Percentiles rank a stretch among this genome's conserved stretches.
Conservation (phyloP, 192 early-diverging fungal species). For the Phlyctochytrium bullatum region DNA sequence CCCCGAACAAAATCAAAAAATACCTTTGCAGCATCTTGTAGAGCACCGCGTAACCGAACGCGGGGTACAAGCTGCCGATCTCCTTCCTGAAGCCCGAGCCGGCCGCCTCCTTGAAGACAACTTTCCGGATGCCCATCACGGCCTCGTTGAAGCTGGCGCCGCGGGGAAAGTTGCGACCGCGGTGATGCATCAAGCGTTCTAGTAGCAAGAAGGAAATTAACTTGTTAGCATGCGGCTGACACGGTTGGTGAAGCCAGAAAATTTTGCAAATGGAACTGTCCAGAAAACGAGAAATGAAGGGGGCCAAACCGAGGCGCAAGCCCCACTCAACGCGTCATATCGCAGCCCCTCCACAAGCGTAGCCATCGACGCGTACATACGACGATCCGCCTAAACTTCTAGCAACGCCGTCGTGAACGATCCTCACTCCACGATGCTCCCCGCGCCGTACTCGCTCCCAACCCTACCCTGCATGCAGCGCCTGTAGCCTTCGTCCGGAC, state of each 20-base stretch:
- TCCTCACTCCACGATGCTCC: too few species aligned
- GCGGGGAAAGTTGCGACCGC: conserved; percentile 58
- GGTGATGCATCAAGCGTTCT: conserved; percentile 39
- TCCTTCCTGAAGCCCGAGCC: conserved; percentile 57
- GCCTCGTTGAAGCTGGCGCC: conserved; percentile 57
- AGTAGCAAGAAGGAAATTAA: neutral
- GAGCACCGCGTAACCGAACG: conserved; percentile 86
- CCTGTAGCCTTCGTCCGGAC: too few species aligned
- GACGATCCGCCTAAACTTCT: too few species aligned
- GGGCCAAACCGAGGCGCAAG: neutral
- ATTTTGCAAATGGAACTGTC: neutral
- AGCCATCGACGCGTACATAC: too few species aligned
- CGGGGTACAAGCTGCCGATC: conserved; percentile 83
- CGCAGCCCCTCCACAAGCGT: too few species aligned
- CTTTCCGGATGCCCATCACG: conserved; percentile 64
- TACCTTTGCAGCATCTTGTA: conserved; percentile 92
- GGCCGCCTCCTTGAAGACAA: conserved; percentile 81
- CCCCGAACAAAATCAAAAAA: neutral
- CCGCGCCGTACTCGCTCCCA: too few species aligned
- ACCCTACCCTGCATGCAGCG: too few species aligned
- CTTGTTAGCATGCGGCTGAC: too few species aligned
- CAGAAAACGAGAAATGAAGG: neutral
- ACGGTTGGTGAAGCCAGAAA: neutral
- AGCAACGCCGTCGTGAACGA: too few species aligned
- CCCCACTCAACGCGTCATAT: too few species aligned